Conservation (phyloP, 768 basidiomycete species). For the Clavulina sp. region DNA sequence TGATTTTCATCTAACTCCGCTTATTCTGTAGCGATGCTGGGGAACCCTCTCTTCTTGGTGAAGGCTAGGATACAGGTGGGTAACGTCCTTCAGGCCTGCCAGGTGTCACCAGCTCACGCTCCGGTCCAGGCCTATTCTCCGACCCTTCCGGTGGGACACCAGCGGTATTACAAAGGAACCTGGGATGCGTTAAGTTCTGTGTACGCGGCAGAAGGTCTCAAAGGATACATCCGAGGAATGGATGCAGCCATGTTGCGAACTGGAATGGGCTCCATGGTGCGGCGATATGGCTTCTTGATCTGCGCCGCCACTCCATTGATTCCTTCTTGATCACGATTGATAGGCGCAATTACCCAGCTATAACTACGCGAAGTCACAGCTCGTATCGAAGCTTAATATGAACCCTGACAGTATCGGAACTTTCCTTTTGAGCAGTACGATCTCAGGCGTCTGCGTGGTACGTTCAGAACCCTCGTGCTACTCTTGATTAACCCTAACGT, state of each 20-base stretch:
- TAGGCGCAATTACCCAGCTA: slow-evolving; percentile 92
- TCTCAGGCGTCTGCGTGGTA: slow-evolving; percentile 88
- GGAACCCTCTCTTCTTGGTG: slow-evolving; percentile 84
- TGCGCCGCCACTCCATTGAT: slow-evolving; percentile 3
- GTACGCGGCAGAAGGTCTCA: slow-evolving; percentile 52
- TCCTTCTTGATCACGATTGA: not conserved
- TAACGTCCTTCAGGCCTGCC: not conserved
- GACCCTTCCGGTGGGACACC: slow-evolving; percentile 80
- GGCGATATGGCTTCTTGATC: slow-evolving; percentile 9
- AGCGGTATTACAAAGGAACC: slow-evolving; percentile 78
- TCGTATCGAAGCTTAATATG: slow-evolving; percentile 50
- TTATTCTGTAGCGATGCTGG: slow-evolving; percentile 41
- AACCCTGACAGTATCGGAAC: slow-evolving; percentile 69
- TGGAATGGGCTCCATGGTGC: slow-evolving; percentile 79
- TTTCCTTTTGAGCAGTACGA: slow-evolving; percentile 69
- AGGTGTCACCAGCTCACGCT: not conserved
- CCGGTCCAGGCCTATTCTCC: slow-evolving; percentile 88
- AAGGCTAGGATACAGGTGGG: slow-evolving; percentile 99
- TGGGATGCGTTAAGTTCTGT: slow-evolving; percentile 70
- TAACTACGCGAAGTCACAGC: slow-evolving; percentile 73
- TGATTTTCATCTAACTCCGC: slow-evolving; percentile 15
- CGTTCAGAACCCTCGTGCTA: slow-evolving; percentile 17
- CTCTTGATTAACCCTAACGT: too few species aligned
- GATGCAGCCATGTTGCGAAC: slow-evolving; percentile 89
- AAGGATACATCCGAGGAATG: slow-evolving; percentile 77